A percentile compares a stretch with the other conserved stretches of the same genome.
phyloP scores from a whole-genome alignment of 192 early-diverging fungal genomes.

The Backusella tarrabulga region DNA sequence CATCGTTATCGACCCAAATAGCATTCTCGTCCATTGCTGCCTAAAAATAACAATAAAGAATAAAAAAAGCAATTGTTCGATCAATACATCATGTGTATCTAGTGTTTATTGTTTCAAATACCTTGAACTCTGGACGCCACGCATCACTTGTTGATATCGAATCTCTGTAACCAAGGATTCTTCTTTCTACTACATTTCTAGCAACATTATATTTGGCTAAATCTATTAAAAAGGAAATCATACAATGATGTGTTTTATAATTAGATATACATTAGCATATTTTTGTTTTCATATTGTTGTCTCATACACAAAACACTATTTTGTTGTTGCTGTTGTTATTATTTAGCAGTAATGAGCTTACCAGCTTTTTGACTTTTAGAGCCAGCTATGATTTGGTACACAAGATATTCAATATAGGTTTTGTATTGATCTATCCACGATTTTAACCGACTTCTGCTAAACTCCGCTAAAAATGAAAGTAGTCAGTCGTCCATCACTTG shows the following conservation, averaged over 20 bases:
- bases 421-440: background rate
- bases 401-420: background rate
- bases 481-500: slow-evolving; percentile 9
- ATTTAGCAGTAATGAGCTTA: background rate
- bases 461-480: slow-evolving; percentile 1
- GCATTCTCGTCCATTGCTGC: background rate
- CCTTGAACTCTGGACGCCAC: slow-evolving; percentile 9
- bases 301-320: background rate
- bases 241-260: background rate
- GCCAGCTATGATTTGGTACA: background rate
- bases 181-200: background rate
- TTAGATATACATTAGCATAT: background rate
- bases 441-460: background rate
- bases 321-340: background rate
- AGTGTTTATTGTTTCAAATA: slow-evolving; percentile 6
- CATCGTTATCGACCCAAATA: background rate
- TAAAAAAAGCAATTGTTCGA: background rate
- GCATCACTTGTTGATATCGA: slow-evolving; percentile 18
- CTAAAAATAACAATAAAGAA: slow-evolving; percentile 4
- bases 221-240: background rate
- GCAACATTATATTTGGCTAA: background rate
- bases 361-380: background rate
- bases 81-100: background rate
- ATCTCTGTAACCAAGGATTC: slow-evolving; percentile 13
- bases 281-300: background rate